A percentile compares a stretch with the other conserved stretches of the same genome.
Conservation (phyloP, 2,329 filamentous ascomycete genomes). For the Cladorrhinum sp. region DNA sequence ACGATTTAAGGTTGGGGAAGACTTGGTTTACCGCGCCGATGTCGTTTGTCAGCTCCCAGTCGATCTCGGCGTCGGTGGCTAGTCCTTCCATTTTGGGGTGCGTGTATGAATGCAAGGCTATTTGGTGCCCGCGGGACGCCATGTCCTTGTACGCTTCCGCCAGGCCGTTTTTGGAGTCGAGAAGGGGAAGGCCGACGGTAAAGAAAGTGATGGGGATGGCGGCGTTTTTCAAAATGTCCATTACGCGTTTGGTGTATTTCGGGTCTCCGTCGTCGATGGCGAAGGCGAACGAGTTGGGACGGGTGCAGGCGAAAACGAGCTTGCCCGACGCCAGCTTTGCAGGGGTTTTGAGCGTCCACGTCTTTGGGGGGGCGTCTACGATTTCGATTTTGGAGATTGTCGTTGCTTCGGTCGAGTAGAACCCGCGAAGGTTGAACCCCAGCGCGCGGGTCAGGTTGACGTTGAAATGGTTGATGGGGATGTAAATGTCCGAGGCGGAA, state of each 20-base stretch:
- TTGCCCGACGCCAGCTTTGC: slow-evolving; percentile 59
- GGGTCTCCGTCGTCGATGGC: slow-evolving; percentile 69
- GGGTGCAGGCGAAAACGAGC: slow-evolving; percentile 61
- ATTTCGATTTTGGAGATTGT: slow-evolving; percentile 59
- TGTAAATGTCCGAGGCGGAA: slow-evolving; percentile 56
- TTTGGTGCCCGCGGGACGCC: slow-evolving; percentile 60
- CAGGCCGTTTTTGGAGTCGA: slow-evolving; percentile 58
- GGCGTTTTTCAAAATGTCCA: slow-evolving; percentile 59
- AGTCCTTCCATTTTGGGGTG: slow-evolving; percentile 66
- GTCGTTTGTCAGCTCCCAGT: slow-evolving; percentile 61
- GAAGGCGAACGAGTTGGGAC: slow-evolving; percentile 68
- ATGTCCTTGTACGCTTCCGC: slow-evolving; percentile 63
- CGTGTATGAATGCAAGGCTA: slow-evolving; percentile 65
- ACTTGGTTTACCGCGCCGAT: slow-evolving; percentile 45
- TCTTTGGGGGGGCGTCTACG: slow-evolving; percentile 50
- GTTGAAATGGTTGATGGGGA: slow-evolving; percentile 64
- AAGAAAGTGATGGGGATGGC: slow-evolving; percentile 68
- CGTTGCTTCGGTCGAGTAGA: slow-evolving; percentile 53
- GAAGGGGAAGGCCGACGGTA: slow-evolving; percentile 61
- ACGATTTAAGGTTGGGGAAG: slow-evolving; percentile 33
- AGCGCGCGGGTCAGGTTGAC: slow-evolving; percentile 55
- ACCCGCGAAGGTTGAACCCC: slow-evolving; percentile 62
- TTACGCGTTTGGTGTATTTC: slow-evolving; percentile 55
- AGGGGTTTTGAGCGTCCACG: slow-evolving; percentile 46
- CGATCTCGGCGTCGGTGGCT: slow-evolving; percentile 49